Conservation (phyloP, 2,329 filamentous ascomycete species). For the Aspergillus carbonarius region DNA sequence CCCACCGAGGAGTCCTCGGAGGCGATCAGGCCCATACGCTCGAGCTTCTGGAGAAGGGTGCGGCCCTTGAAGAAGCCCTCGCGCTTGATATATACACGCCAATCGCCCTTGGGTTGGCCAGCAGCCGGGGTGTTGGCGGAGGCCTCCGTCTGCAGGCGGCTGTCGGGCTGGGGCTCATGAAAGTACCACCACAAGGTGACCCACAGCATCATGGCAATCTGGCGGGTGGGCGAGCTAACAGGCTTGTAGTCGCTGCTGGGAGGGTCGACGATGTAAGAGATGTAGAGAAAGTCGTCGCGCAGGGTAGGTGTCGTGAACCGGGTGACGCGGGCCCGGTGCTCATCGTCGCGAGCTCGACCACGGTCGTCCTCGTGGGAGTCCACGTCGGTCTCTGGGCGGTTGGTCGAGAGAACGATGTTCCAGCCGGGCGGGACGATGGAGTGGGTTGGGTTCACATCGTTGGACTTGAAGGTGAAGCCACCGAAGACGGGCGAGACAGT, state of each 20-base stretch:
- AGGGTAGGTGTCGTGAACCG: slow-evolving; percentile 74
- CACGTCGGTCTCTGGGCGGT: slow-evolving; percentile 36
- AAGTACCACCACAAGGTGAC: slow-evolving; percentile 97
- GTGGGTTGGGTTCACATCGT: slow-evolving; percentile 67
- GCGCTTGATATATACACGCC: slow-evolving; percentile 78
- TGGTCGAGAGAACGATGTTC: slow-evolving; percentile 82
- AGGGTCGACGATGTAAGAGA: slow-evolving; percentile 86
- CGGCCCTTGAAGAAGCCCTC: slow-evolving; percentile 85
- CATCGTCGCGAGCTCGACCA: slow-evolving; percentile 19
- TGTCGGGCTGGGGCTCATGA: slow-evolving; percentile 73
- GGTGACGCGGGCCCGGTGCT: slow-evolving; percentile 35
- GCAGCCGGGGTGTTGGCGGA: slow-evolving; percentile 64
- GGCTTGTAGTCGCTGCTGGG: slow-evolving; percentile 77
- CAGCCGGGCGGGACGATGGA: slow-evolving; percentile 74
- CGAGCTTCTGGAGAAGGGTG: slow-evolving; percentile 83
- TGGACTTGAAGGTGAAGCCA: slow-evolving; percentile 85
- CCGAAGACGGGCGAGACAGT: slow-evolving; percentile 83
- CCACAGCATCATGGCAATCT: slow-evolving; percentile 97
- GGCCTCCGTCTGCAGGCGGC: slow-evolving; percentile 61
- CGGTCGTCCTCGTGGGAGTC: slow-evolving; percentile 13
- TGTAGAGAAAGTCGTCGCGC: slow-evolving; percentile 78
- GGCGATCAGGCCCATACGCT: slow-evolving; percentile 84
- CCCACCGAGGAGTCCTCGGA: slow-evolving; percentile 75
- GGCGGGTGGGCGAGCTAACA: slow-evolving; percentile 74
- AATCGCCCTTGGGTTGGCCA: slow-evolving; percentile 79